phyloP scores from a whole-genome alignment of 352 stramenopile genomes.

The Phytophthora tubulina region DNA sequence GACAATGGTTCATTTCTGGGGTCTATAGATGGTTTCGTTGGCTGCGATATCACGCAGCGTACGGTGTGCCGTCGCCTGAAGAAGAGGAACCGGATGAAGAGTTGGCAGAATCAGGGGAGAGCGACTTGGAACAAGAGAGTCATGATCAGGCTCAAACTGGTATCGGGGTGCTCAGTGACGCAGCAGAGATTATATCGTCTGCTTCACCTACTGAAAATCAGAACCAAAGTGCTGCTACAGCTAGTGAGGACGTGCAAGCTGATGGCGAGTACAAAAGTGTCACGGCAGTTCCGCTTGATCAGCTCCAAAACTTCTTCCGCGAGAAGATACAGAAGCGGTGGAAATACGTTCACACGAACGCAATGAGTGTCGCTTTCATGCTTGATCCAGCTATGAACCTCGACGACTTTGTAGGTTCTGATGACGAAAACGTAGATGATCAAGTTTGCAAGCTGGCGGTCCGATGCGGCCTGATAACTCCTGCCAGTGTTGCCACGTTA shows the following conservation, averaged over 20 bases:
- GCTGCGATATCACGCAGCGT: background rate
- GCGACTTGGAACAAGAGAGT: background rate
- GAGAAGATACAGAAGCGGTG: constrained; percentile 14
- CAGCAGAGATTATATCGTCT: background rate
- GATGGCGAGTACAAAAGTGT: constrained; percentile 3
- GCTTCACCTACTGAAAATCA: background rate
- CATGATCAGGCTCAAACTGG: background rate
- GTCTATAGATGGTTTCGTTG: constrained; percentile 7
- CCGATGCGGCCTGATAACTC: constrained; percentile 4
- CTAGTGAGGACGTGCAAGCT: background rate
- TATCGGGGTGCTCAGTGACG: background rate
- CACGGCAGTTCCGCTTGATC: constrained; percentile 1
- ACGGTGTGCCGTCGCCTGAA: background rate
- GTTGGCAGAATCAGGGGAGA: background rate
- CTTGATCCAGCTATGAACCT: constrained; percentile 10
- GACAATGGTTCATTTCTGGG: background rate
- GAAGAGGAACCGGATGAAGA: background rate
- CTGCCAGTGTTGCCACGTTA: background rate
- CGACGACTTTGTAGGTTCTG: constrained; percentile 17
- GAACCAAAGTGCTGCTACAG: background rate
- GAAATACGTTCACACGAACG: constrained; percentile 24
- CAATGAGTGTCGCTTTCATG: constrained; percentile 13
- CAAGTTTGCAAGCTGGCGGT: constrained; percentile 6
- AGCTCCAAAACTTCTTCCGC: constrained; percentile 9
- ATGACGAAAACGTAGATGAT: constrained; percentile 15